phyloP scores from a whole-genome alignment of 306 rosid genomes.

The Lagenaria siceraria region DNA sequence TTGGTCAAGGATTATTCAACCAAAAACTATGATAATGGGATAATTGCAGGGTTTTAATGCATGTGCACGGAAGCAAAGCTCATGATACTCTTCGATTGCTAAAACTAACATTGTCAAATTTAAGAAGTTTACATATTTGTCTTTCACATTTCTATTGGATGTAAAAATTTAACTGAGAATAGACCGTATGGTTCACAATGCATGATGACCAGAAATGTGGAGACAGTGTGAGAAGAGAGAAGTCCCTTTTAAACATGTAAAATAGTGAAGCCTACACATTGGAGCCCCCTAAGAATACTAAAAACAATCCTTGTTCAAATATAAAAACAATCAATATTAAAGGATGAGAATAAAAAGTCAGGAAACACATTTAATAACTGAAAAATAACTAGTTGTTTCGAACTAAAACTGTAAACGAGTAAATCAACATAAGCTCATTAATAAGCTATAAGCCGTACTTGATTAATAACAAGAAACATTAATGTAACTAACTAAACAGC shows the following conservation, averaged over 20 bases:
- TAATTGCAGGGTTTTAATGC: neutral
- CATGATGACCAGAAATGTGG: neutral
- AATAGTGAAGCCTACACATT: neutral
- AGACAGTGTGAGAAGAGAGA: neutral
- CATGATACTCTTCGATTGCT: neutral
- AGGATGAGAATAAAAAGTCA: neutral
- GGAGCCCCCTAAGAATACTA: neutral
- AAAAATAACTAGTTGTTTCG: neutral
- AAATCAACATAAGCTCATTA: neutral
- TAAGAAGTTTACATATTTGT: neutral
- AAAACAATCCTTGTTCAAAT: neutral
- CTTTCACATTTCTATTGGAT: neutral
- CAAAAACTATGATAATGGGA: neutral
- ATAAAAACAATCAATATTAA: neutral
- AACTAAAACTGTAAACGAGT: neutral
- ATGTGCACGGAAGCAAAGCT: neutral
- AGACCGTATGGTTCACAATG: neutral
- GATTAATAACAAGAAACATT: neutral
- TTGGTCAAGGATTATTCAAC: neutral
- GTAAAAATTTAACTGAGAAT: neutral
- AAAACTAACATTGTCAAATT: neutral
- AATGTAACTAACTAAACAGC: no score
- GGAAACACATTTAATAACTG: neutral
- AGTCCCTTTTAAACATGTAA: neutral
- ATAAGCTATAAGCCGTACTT: neutral